These are phyloP conservation scores for Mesostigma viride DNA, from an alignment of 139 green algal genomes.

Conservation along the genomic window DNA sequence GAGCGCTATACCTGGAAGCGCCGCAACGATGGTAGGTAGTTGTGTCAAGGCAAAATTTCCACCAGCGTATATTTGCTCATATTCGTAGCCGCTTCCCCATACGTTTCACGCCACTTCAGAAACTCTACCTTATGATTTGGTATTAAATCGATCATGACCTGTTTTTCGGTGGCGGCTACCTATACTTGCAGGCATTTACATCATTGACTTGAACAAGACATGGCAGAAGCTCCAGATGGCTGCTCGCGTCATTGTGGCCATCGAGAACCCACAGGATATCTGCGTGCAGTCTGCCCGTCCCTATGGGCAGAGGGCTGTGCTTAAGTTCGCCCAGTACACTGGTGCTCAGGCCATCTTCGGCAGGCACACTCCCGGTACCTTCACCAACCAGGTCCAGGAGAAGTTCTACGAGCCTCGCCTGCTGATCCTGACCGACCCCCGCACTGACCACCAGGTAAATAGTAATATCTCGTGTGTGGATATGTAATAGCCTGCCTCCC, in stretches of 20 bases:
- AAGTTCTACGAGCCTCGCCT: conserved; percentile 92
- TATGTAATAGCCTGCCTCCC: not conserved
- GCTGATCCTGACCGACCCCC: conserved; percentile 88
- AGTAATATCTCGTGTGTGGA: too few species aligned
- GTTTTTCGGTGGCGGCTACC: too few species aligned
- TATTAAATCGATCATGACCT: too few species aligned
- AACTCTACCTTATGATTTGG: too few species aligned
- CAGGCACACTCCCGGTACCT: conserved; percentile 96
- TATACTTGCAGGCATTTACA: conserved; percentile 64
- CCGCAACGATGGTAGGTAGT: conserved; percentile 25
- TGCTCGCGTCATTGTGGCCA: conserved; percentile 91
- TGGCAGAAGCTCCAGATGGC: conserved; percentile 98
- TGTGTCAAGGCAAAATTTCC: not conserved
- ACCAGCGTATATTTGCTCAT: too few species aligned
- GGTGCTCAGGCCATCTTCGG: conserved; percentile 82
- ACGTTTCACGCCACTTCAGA: too few species aligned
- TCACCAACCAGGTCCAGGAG: conserved; percentile 99
- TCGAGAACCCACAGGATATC: conserved; percentile 85
- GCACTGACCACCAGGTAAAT: conserved; percentile 50
- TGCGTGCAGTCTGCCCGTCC: conserved; percentile 42
- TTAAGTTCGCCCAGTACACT: conserved; percentile 98
- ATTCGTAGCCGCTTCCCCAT: too few species aligned
- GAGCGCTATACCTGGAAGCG: conserved; percentile 75
- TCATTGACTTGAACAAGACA: conserved; percentile 98
- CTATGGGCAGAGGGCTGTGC: conserved; percentile 81